Base-by-base conservation (phyloP, 768 basidiomycete genomes). In the Pleurotus eryngii region DNA sequence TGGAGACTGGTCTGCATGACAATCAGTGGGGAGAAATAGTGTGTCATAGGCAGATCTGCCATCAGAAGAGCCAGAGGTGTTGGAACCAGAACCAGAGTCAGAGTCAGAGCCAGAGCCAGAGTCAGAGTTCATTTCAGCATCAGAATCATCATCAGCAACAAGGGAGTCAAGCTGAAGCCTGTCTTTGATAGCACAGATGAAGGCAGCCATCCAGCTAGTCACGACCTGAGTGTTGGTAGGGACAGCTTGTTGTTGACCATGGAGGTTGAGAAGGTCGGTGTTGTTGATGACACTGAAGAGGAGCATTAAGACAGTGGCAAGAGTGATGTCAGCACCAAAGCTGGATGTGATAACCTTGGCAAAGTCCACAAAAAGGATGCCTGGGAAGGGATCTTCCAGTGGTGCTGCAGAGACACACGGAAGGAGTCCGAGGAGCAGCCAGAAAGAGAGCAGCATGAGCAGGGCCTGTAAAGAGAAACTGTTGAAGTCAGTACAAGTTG, bases 291-390 rank as follows among this genome's bases (percentile, higher is more conserved):
- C 14, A 14, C 27, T 35, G 26, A 57, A 49, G 14, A 57, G 46
- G 5, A 49, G n/a, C 46, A 48, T 57, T 3, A 57, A 35, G 20
- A 57, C 56, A 4, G 56, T 57, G 35, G 56, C 26, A 18, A 57
- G 46, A 5, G 20, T 27, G 43, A 57, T 57, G 14, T 57, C 30
- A 1, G 37, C 12, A 20, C 46, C 47, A 48, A 57, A 57, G 14
- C n/a, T 18, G 30, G 24, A 18, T 5, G 1, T 27, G 24, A 57
- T 35, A 1, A 22, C 27, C 1, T 46, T 20, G 24, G 46, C 35
- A 39, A 57, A 57, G 14, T 26, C 37, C 5, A n/a, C 22, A 35
- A 57, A 57, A 15, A 24, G 46, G 22, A 57, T 57, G 37, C 43
- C 56, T n/a, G 56, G 56, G 24, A 57, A 57, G 11, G 56, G 56